Evolutionary conservation across 768 basidiomycete species (phyloP), one percentile per base, ranked within the genome.

Genomic region (Leccinum longicurvipes): DNA sequence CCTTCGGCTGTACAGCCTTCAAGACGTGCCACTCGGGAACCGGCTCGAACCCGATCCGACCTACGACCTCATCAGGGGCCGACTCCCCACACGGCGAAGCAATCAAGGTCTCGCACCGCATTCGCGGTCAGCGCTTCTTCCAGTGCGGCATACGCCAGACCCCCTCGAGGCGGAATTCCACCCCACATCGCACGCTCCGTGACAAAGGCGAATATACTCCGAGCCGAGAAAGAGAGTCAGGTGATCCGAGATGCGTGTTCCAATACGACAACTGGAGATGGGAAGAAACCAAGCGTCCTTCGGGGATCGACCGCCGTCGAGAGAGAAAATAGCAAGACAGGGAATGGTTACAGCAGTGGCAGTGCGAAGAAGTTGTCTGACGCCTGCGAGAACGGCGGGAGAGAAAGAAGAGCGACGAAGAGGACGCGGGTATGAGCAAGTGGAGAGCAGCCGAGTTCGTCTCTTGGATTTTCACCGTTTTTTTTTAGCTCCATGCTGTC

Each of bases 321-420:
- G 21, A 45, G 24, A 23, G 60, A 52, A 47, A 25, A 34, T 19
- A 31, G 25, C 23, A 64, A 50, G 44, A 27, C 3, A 17, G 42
- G 12, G 4, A 29, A 36, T n/a, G 10, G n/a, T n/a, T 39, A 12
- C 6, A 34, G 54, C 6, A 21, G 50, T 10, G 32, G 19, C 4
- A 47, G 24, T 14, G 41, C 50, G 17, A 58, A 60, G 57, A 48
- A 76, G 74, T 52, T 80, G 78, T 62, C 76, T 80, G 44, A 88
- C 85, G 61, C 85, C 90, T 74, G 88, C 84, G 50, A 87, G 93
- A 85, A 84, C 84, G n/a, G 83, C 84, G 23, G 77, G 78, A 51
- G 94, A 93, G 75, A 48, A 25, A 39, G 47, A 25, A 60, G 61
- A 9, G 45, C 32, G 27, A 10, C 36, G n/a, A 70, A 65, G 61